A percentile compares a stretch with the other conserved stretches of the same genome.
phyloP scores from a whole-genome alignment of 331 rosid species.

The Malus hybrid region DNA sequence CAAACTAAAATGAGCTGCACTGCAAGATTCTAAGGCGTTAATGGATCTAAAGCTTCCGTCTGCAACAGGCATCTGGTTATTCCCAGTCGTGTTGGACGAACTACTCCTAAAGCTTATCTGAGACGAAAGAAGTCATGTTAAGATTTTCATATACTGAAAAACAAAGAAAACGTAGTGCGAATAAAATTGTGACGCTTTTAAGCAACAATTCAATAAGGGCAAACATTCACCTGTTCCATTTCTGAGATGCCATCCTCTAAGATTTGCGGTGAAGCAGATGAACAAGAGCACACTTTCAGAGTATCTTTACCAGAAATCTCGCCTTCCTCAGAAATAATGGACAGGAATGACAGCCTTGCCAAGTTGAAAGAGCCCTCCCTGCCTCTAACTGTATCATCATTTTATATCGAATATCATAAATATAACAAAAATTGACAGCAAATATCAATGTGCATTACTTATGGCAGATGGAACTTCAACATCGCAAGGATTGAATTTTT shows the following conservation, averaged over 20 bases:
- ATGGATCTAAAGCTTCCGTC: slow-evolving; percentile 11
- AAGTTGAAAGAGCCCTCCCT: slow-evolving; percentile 44
- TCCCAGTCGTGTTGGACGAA: slow-evolving; percentile 16
- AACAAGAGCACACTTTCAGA: slow-evolving; percentile 36
- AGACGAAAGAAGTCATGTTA: slow-evolving; percentile 15
- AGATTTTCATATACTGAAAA: not conserved
- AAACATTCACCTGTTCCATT: slow-evolving; percentile 52
- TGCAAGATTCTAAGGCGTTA: slow-evolving; percentile 24
- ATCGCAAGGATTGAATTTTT: too few relatives aligned
- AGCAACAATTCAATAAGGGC: slow-evolving; percentile 1
- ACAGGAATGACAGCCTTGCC: slow-evolving; percentile 45
- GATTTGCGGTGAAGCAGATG: slow-evolving; percentile 36
- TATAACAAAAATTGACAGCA: not conserved
- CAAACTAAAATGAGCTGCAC: slow-evolving; percentile 42
- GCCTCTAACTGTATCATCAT: slow-evolving; percentile 44
- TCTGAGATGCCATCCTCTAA: slow-evolving; percentile 30
- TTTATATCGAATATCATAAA: slow-evolving; percentile 5
- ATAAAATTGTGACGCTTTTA: not conserved
- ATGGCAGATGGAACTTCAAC: not conserved
- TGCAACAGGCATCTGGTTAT: slow-evolving; percentile 15
- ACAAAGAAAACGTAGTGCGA: not conserved
- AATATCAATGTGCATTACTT: not conserved
- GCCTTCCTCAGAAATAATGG: slow-evolving; percentile 46
- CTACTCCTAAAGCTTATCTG: slow-evolving; percentile 36
- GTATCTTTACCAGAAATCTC: slow-evolving; percentile 43